phyloP scores from a whole-genome alignment of 2,329 filamentous ascomycete genomes.

The Exophiala bonariae region DNA sequence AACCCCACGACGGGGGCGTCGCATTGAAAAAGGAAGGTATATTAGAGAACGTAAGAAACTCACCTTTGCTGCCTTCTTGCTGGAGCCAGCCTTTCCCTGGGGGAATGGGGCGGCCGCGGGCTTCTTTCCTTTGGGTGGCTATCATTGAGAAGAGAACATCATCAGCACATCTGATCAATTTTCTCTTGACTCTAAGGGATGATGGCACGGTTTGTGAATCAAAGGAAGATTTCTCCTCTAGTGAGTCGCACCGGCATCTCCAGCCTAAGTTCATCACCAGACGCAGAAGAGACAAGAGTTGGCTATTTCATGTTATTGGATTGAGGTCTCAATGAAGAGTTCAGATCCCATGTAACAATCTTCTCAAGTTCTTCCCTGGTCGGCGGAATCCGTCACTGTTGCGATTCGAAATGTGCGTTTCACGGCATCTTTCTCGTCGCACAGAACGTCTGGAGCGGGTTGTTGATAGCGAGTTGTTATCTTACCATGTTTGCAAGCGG shows the following conservation, averaged over 20 bases:
- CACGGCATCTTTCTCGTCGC: not conserved
- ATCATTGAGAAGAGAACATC: slow-evolving; percentile 99
- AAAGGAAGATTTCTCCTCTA: not conserved
- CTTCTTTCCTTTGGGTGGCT: slow-evolving; percentile 99
- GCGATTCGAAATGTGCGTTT: slow-evolving; percentile 5
- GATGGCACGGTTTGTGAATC: slow-evolving; percentile 42
- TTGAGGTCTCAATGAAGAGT: slow-evolving; percentile 22
- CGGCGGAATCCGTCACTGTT: slow-evolving; percentile 11
- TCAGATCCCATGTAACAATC: slow-evolving; percentile 6
- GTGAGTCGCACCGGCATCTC: slow-evolving; percentile 5
- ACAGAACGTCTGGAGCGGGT: not conserved
- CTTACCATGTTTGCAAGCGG: slow-evolving; percentile 23
- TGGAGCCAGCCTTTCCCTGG: slow-evolving; percentile 79
- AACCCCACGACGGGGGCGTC: too few species aligned
- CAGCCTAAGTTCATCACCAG: slow-evolving; percentile 23
- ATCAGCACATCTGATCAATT: slow-evolving; percentile 76
- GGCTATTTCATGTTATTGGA: slow-evolving; percentile 1
- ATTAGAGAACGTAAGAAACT: slow-evolving; percentile 10
- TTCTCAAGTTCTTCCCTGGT: slow-evolving; percentile 10
- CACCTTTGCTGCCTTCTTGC: slow-evolving; percentile 97
- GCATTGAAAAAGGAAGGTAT: not conserved
- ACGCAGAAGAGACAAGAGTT: not conserved
- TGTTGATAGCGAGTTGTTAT: slow-evolving; percentile 1
- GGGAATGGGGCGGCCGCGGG: slow-evolving; percentile 95
- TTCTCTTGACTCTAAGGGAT: slow-evolving; percentile 85